Evolutionary conservation across 192 early-diverging fungal species (phyloP).

Genomic region (Linderina pennispora): DNA sequence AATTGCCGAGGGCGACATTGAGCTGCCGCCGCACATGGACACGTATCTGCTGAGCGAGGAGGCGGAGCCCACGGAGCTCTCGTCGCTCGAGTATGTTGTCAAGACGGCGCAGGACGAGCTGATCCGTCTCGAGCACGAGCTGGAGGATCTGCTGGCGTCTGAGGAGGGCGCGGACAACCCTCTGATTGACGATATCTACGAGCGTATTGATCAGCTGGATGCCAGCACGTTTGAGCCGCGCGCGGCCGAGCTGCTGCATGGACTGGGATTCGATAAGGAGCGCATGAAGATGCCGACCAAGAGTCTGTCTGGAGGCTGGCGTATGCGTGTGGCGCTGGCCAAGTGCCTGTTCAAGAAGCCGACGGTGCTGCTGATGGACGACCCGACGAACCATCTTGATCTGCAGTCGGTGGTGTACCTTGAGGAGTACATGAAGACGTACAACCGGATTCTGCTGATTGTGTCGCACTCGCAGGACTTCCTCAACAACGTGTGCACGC

Average conservation of each 20-base stretch:
- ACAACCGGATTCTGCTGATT: constrained; percentile 80
- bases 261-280: constrained; percentile 85
- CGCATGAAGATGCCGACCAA: constrained; percentile 91
- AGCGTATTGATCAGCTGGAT: constrained; percentile 93
- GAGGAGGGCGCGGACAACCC: constrained; percentile 80
- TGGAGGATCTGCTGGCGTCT: constrained; percentile 82
- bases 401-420: constrained; percentile 85
- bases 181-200: constrained; percentile 89
- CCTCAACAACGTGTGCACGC: constrained; percentile 90
- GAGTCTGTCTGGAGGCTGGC: constrained; percentile 99
- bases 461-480: constrained; percentile 96
- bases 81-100: constrained; percentile 89
- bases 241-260: constrained; percentile 83
- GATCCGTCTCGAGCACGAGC: constrained; percentile 82
- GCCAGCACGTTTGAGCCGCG: constrained; percentile 89
- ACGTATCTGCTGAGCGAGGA: constrained; percentile 94
- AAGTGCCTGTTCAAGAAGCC: constrained; percentile 92
- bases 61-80: constrained; percentile 88
- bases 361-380: constrained; percentile 86
- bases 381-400: constrained; percentile 92
- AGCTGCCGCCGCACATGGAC: constrained; percentile 96
- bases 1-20: constrained; percentile 87
- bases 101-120: constrained; percentile 84
- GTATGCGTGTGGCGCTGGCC: constrained; percentile 97
- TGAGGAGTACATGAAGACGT: constrained; percentile 71